Evolutionary conservation across 179 eudicot species (phyloP).

Genomic region (Sideroxylon spinosum): DNA sequence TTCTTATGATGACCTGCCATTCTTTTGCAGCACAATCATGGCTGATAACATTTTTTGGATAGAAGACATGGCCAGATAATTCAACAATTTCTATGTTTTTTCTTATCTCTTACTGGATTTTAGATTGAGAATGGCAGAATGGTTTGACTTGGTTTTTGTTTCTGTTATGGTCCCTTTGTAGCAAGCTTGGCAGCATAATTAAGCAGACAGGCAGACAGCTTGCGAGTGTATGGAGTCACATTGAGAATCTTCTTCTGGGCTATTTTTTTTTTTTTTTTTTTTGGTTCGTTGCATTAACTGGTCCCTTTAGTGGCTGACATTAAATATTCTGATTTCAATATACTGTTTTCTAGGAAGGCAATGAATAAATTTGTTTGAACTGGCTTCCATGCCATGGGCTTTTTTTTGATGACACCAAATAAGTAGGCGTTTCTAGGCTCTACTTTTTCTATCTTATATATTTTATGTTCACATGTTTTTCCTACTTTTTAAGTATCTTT

Average conservation of each 20-base stretch:
- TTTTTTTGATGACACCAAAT: no score
- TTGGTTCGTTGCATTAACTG: not conserved
- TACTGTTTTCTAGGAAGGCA: not conserved
- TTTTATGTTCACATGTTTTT: no score
- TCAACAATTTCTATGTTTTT: not conserved
- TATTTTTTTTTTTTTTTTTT: not conserved
- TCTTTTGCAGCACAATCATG: constrained; percentile 6
- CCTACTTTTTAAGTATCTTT: no score
- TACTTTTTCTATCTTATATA: no score
- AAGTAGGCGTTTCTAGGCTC: no score
- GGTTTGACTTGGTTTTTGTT: not conserved
- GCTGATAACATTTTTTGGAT: not conserved
- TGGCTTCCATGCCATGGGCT: no score
- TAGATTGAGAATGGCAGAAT: not conserved
- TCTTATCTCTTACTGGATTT: not conserved
- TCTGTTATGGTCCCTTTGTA: not conserved
- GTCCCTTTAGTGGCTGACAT: not conserved
- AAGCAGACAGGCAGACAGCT: not conserved
- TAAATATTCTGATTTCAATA: no score
- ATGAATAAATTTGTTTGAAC: not conserved
- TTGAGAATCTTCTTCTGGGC: not conserved
- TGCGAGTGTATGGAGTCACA: not conserved
- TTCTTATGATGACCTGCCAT: constrained; percentile 8
- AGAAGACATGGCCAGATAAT: not conserved
- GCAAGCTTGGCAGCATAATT: not conserved